Evolutionary conservation across 306 rosid species (phyloP).

Genomic region (Mimosa bimucronata): DNA sequence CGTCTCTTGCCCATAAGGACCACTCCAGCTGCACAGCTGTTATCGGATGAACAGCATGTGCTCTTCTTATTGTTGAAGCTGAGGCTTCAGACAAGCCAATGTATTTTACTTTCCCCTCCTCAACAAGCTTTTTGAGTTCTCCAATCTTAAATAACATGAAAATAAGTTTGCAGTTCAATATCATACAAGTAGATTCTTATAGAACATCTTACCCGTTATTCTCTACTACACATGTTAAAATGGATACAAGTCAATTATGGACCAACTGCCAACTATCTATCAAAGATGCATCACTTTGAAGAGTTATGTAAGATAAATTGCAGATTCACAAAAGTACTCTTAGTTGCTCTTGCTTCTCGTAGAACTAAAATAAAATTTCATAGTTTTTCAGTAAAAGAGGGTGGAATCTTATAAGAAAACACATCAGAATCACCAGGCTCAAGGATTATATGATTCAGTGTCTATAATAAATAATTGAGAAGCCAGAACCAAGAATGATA

Average conservation of each 20-base stretch:
- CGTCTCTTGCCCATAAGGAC: conserved; percentile 70
- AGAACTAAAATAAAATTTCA: background rate
- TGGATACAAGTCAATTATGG: too few species aligned
- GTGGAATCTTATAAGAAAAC: background rate
- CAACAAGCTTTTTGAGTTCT: conserved; percentile 62
- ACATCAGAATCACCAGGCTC: background rate
- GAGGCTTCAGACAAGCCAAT: conserved; percentile 70
- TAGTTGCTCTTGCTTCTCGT: background rate
- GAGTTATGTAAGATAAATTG: background rate
- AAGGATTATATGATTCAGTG: background rate
- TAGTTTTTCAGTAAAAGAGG: background rate
- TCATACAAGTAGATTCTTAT: too few species aligned
- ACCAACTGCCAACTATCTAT: too few species aligned
- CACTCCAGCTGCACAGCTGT: conserved; percentile 68
- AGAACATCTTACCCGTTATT: background rate
- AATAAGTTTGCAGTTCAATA: background rate
- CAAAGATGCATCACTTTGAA: too few species aligned
- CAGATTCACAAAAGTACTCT: background rate
- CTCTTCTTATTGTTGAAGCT: conserved; percentile 68
- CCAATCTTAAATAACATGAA: conserved; percentile 43
- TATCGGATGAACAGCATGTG: conserved; percentile 61
- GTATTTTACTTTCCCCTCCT: conserved; percentile 67
- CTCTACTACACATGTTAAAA: background rate
- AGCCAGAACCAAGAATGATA: background rate
- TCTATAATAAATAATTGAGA: background rate